phyloP scores from a whole-genome alignment of 768 basidiomycete genomes.

The Mycena rosella region DNA sequence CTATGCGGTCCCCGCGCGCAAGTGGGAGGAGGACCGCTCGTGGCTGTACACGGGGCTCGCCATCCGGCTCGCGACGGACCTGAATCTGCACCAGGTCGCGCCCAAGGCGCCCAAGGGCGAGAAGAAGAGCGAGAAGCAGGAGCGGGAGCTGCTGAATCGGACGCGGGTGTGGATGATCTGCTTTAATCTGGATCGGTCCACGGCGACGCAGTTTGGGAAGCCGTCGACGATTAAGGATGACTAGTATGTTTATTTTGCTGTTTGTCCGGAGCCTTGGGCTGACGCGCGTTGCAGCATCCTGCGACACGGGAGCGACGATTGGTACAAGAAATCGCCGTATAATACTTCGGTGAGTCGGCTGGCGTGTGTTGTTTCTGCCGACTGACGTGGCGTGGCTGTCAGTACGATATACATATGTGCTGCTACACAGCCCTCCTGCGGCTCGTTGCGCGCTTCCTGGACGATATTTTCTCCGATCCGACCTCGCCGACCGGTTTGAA shows the following conservation, averaged over 20 bases:
- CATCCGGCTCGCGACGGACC: constrained; percentile 90
- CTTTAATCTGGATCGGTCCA: constrained; percentile 89
- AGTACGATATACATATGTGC: constrained; percentile 85
- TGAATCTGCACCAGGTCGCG: constrained; percentile 85
- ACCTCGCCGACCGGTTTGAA: constrained; percentile 76
- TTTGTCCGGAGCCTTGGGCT: background rate
- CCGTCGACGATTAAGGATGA: constrained; percentile 91
- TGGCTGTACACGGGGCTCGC: constrained; percentile 93
- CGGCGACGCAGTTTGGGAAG: constrained; percentile 91
- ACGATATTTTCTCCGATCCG: constrained; percentile 81
- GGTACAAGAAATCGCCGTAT: constrained; percentile 79
- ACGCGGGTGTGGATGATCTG: constrained; percentile 93
- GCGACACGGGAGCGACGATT: constrained; percentile 72
- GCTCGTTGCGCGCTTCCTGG: constrained; percentile 81
- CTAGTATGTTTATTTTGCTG: constrained; percentile 59
- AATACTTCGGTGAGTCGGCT: constrained; percentile 62
- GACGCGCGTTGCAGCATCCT: constrained; percentile 62
- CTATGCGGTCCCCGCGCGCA: constrained; percentile 81
- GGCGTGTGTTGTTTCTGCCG: background rate
- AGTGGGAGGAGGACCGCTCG: constrained; percentile 92
- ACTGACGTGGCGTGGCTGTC: background rate
- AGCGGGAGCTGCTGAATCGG: constrained; percentile 87
- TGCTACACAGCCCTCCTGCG: constrained; percentile 78
- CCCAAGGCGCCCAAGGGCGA: no score
- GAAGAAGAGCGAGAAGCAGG: constrained; percentile 76